These are phyloP conservation scores for Aphanomyces invadans DNA, from an alignment of 352 stramenopile genomes.

Conservation along the genomic window DNA sequence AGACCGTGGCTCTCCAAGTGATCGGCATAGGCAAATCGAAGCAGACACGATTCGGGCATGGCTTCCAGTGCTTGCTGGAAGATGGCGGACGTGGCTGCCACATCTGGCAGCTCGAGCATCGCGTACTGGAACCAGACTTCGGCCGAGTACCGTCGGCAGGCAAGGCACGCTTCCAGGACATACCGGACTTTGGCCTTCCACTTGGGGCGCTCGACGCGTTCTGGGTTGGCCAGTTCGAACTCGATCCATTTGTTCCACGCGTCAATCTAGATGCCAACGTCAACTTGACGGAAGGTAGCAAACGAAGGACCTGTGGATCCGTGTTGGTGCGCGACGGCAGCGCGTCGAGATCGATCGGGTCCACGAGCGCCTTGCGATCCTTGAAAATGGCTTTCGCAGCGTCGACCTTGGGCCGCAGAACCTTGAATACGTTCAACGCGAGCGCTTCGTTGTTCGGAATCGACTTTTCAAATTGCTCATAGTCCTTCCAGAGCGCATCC, in stretches of 20 bases:
- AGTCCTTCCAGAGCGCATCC: conserved; percentile 80
- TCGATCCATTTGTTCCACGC: conserved; percentile 73
- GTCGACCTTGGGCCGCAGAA: conserved; percentile 79
- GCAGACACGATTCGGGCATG: conserved; percentile 68
- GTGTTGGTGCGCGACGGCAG: conserved; percentile 36
- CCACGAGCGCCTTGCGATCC: conserved; percentile 79
- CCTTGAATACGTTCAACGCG: conserved; percentile 83
- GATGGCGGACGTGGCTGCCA: conserved; percentile 50
- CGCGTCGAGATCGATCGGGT: conserved; percentile 62
- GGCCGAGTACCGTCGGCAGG: conserved; percentile 62
- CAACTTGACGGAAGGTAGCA: neutral
- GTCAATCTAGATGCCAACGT: conserved; percentile 36
- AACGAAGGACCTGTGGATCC: conserved; percentile 12
- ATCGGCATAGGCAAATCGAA: conserved; percentile 74
- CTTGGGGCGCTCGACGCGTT: conserved; percentile 67
- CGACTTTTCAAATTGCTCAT: conserved; percentile 80
- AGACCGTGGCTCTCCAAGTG: conserved; percentile 70
- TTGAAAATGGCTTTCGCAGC: conserved; percentile 62
- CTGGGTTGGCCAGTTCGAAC: conserved; percentile 71
- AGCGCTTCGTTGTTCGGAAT: conserved; percentile 85
- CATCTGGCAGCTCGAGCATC: conserved; percentile 71
- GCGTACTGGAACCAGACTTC: conserved; percentile 85
- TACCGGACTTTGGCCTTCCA: conserved; percentile 76
- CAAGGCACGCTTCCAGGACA: conserved; percentile 76
- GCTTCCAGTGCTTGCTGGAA: conserved; percentile 71